Percentiles rank a stretch among this genome's conserved stretches.
phyloP scores from a whole-genome alignment of 1,284 basidiomycete genomes.

The Trametes hirsuta region DNA sequence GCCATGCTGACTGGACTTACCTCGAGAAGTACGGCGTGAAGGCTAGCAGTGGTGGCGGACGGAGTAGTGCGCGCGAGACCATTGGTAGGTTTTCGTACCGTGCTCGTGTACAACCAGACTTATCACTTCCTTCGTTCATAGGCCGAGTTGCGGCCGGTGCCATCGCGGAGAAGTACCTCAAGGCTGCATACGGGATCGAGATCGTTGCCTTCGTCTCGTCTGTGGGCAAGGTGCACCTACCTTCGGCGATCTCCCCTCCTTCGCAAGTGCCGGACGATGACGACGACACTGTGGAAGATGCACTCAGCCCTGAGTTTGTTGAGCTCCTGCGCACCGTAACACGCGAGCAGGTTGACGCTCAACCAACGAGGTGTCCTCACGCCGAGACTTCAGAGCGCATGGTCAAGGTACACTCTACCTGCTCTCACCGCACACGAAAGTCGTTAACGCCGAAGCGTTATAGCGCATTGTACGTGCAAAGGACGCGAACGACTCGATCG shows the following conservation, averaged over 20 bases:
- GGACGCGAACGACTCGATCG: constrained; percentile 90
- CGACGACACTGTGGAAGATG: constrained; percentile 76
- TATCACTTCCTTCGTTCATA: constrained; percentile 32
- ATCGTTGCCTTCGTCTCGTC: constrained; percentile 97
- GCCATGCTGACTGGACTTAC: constrained; percentile 98
- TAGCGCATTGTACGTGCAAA: constrained; percentile 95
- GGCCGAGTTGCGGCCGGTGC: constrained; percentile 97
- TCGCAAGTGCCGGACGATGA: constrained; percentile 54
- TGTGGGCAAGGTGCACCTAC: constrained; percentile 91
- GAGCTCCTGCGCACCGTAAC: constrained; percentile 82
- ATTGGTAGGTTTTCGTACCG: constrained; percentile 64
- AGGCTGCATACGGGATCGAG: constrained; percentile 86
- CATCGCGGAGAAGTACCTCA: constrained; percentile 97
- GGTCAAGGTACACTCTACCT: constrained; percentile 65
- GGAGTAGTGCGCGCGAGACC: constrained; percentile 95
- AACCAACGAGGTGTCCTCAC: constrained; percentile 92
- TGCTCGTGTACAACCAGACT: background rate
- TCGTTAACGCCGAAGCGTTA: background rate
- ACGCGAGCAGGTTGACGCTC: constrained; percentile 87
- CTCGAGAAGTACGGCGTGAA: constrained; percentile 98
- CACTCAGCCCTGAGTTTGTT: constrained; percentile 84
- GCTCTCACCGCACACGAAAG: background rate
- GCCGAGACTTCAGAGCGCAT: constrained; percentile 86
- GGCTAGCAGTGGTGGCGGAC: constrained; percentile 94
- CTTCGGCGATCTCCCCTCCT: constrained; percentile 48